Evolutionary conservation across 768 basidiomycete genomes (phyloP).

Genomic region (Suillus luteus): DNA sequence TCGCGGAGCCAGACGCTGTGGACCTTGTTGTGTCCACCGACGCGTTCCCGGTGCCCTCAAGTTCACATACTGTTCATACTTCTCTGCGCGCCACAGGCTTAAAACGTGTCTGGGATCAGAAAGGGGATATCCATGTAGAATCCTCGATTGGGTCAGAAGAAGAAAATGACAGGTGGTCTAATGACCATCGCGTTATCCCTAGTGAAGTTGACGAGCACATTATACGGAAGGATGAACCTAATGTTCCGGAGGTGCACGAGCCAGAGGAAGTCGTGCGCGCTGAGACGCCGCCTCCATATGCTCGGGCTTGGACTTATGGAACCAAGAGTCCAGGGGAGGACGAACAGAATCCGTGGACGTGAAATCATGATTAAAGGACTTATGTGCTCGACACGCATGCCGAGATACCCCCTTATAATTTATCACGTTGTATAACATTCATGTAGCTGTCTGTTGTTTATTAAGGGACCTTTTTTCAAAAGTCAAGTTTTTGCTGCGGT

Average conservation of each 20-base stretch:
- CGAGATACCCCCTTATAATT: slow-evolving; percentile 3
- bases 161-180: not conserved
- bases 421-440: slow-evolving; percentile 8
- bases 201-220: slow-evolving; percentile 8
- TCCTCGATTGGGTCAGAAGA: not conserved
- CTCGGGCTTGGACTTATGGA: slow-evolving; percentile 14
- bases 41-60: slow-evolving; percentile 19
- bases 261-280: slow-evolving; percentile 14
- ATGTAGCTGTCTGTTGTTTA: not conserved
- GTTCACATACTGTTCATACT: slow-evolving; percentile 15
- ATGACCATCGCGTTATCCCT: slow-evolving; percentile 13
- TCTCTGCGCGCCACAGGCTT: slow-evolving; percentile 24
- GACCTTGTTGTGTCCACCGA: slow-evolving; percentile 69
- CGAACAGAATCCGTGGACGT: slow-evolving; percentile 31
- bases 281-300: slow-evolving; percentile 26
- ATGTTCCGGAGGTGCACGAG: slow-evolving; percentile 1
- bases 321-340: slow-evolving; percentile 20
- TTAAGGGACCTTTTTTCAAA: not conserved
- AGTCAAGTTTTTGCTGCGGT: not conserved
- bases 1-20: slow-evolving; percentile 66
- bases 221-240: not conserved
- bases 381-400: not conserved
- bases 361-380: slow-evolving; percentile 1
- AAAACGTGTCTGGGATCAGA: slow-evolving; percentile 30
- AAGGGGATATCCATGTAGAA: not conserved